Conservation (phyloP, 257 asterid genomes). For the Mitragyna speciosa region DNA sequence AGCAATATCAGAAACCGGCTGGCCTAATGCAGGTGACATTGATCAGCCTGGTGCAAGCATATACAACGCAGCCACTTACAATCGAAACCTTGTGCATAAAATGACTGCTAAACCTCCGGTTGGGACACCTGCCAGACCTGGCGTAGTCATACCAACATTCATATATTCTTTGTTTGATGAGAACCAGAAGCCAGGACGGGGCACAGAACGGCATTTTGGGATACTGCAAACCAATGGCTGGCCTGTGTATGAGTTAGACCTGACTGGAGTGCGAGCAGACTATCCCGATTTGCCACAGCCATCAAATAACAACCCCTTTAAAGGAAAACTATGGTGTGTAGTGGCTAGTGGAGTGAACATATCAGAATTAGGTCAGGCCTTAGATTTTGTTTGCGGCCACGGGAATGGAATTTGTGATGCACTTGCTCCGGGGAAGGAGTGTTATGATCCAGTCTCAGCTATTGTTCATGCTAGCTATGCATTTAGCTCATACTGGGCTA, state of each 20-base stretch:
- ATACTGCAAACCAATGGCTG: slow-evolving; percentile 39
- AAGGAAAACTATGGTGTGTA: slow-evolving; percentile 75
- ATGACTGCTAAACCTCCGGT: slow-evolving; percentile 38
- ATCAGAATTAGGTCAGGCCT: slow-evolving; percentile 35
- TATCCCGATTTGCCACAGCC: slow-evolving; percentile 34
- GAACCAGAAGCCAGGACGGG: slow-evolving; percentile 54
- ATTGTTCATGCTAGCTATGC: slow-evolving; percentile 70
- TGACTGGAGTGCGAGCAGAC: slow-evolving; percentile 39
- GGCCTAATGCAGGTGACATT: slow-evolving; percentile 79
- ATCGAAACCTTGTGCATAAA: slow-evolving; percentile 48
- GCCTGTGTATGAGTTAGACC: slow-evolving; percentile 61
- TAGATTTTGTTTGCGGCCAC: slow-evolving; percentile 45
- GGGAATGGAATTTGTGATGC: slow-evolving; percentile 59
- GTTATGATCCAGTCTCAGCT: slow-evolving; percentile 61
- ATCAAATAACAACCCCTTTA: slow-evolving; percentile 45
- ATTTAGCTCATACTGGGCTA: slow-evolving; percentile 72
- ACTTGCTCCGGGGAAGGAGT: slow-evolving; percentile 52
- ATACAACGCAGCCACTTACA: slow-evolving; percentile 65
- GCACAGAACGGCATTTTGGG: slow-evolving; percentile 82
- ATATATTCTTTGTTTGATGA: slow-evolving; percentile 65
- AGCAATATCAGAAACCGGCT: slow-evolving; percentile 69
- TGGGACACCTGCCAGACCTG: slow-evolving; percentile 80
- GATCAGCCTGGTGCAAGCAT: slow-evolving; percentile 66
- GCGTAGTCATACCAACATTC: slow-evolving; percentile 49
- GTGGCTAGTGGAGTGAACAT: slow-evolving; percentile 21